These are phyloP conservation scores for Eucalyptus curtisii DNA, from an alignment of 345 rosid genomes.

Conservation along the genomic window DNA sequence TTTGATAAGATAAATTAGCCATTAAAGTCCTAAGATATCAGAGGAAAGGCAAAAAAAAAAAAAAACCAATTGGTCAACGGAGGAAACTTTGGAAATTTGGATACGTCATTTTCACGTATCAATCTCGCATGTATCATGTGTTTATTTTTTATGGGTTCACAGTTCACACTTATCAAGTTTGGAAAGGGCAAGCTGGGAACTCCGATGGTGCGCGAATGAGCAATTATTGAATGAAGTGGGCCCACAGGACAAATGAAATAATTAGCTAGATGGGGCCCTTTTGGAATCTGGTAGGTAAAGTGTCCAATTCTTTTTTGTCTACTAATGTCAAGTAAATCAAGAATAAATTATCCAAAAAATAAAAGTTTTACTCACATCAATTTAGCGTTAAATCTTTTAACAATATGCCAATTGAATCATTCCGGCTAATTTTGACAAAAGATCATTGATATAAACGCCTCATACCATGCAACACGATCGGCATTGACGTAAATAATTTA, in stretches of 20 bases:
- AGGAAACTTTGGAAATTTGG: neutral
- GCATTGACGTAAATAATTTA: fast-evolving
- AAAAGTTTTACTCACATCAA: neutral
- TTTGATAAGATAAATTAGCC: neutral
- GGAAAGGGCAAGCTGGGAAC: neutral
- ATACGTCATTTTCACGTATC: neutral
- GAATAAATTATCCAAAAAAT: neutral
- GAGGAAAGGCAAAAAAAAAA: neutral
- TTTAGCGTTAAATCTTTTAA: neutral
- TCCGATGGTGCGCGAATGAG: neutral
- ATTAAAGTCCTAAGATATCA: neutral
- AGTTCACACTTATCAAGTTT: neutral
- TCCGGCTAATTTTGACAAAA: neutral
- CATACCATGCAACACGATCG: fast-evolving
- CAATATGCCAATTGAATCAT: fast-evolving
- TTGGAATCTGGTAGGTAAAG: neutral
- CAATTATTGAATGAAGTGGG: neutral
- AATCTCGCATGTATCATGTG: neutral
- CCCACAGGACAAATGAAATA: neutral
- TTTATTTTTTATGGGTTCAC: neutral
- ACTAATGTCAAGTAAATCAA: neutral
- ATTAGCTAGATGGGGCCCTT: neutral
- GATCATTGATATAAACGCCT: fast-evolving
- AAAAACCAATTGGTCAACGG: neutral
- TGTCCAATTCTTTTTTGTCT: neutral